These are phyloP conservation scores for Avena eriantha DNA, from an alignment of 176 grass and related monocot species.

Conservation along the genomic window DNA sequence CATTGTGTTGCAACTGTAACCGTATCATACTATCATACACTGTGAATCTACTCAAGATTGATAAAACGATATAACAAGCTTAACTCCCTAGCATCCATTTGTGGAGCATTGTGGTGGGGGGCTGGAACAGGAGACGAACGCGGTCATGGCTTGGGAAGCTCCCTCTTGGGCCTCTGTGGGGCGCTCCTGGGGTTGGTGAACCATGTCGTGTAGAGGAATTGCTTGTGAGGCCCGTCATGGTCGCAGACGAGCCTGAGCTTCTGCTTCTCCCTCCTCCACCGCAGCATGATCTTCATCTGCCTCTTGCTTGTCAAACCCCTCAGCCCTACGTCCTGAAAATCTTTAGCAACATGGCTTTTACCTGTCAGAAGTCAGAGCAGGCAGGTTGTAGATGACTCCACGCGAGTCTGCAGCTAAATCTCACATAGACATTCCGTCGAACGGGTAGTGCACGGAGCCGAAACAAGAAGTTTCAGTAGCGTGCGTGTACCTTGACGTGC, in stretches of 20 bases:
- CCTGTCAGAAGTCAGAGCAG: background rate
- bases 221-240: conserved; percentile 82
- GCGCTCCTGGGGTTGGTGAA: conserved; percentile 87
- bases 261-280: conserved; percentile 95
- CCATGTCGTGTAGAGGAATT: conserved; percentile 97
- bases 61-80: background rate
- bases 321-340: conserved; percentile 61
- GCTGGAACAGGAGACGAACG: background rate
- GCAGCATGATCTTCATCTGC: conserved; percentile 91
- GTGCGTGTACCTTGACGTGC: conserved; percentile 65
- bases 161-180: conserved; percentile 43
- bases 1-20: no score
- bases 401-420: background rate
- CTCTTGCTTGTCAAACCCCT: conserved; percentile 80
- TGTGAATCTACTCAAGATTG: background rate
- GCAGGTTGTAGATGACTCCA: background rate
- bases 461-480: background rate
- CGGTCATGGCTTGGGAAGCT: conserved; percentile 11
- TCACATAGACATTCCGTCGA: conserved; percentile 32
- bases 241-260: conserved; percentile 88
- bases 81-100: background rate
- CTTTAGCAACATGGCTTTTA: background rate
- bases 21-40: no score
- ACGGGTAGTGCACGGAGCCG: conserved; percentile 16
- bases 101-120: background rate